Percentiles rank a stretch among this genome's conserved stretches.
Conservation (phyloP, 768 basidiomycete genomes). For the Boletellus ananas region DNA sequence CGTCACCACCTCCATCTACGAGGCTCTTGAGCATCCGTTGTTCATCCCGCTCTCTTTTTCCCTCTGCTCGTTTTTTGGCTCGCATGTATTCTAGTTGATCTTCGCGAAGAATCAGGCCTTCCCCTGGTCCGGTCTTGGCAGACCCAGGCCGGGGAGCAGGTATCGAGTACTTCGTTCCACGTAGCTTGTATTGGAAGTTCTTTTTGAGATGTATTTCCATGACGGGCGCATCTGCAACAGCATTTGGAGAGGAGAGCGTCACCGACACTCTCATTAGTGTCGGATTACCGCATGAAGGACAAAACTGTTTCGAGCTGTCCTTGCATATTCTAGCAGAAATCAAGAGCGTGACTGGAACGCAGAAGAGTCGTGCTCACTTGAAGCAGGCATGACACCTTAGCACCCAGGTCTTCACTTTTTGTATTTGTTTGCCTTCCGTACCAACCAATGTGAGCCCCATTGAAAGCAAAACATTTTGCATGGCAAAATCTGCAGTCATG, state of each 20-base stretch:
- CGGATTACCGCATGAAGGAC: conserved; percentile 93
- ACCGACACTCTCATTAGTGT: conserved; percentile 89
- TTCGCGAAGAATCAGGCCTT: conserved; percentile 85
- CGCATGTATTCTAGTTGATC: conserved; percentile 87
- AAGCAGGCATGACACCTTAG: conserved; percentile 97
- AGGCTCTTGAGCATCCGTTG: conserved; percentile 58
- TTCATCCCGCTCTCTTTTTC: conserved; percentile 75
- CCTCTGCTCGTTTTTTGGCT: conserved; percentile 74
- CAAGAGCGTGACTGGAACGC: neutral
- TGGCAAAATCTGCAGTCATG: conserved; percentile 98
- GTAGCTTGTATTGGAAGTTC: conserved; percentile 90
- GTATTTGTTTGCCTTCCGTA: conserved; percentile 85
- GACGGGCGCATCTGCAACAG: conserved; percentile 55
- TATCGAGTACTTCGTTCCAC: conserved; percentile 91
- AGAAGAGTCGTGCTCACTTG: conserved; percentile 62
- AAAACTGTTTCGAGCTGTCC: conserved; percentile 92
- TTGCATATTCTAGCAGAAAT: conserved; percentile 75
- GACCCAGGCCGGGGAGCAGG: conserved; percentile 87
- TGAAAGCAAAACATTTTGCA: conserved; percentile 96
- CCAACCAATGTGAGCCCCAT: conserved; percentile 90
- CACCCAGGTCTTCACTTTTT: conserved; percentile 93
- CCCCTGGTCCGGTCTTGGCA: conserved; percentile 77
- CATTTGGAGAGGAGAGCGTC: conserved; percentile 67
- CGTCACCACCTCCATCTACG: conserved; percentile 46
- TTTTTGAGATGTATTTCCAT: conserved; percentile 91